Conservation (phyloP, 2,329 filamentous ascomycete genomes). For the Trichoderma harzianum region DNA sequence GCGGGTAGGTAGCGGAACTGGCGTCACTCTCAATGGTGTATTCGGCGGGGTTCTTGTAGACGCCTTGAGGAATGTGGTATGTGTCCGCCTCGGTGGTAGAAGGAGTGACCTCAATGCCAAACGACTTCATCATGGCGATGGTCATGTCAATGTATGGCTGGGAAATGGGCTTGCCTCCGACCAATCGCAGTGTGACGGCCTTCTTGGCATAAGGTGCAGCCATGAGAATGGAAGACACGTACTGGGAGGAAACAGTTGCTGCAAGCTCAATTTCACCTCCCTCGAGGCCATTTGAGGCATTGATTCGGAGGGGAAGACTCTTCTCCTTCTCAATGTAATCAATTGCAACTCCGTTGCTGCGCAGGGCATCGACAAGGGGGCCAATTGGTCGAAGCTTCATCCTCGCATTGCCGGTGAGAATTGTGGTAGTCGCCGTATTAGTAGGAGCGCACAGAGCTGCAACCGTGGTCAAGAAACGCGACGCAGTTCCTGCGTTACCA, state of each 20-base stretch:
- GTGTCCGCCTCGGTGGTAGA: conserved; percentile 80
- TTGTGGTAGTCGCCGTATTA: conserved; percentile 58
- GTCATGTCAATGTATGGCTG: conserved; percentile 99
- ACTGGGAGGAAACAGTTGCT: conserved; percentile 97
- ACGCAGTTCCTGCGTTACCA: conserved; percentile 94
- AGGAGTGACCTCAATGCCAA: conserved; percentile 76
- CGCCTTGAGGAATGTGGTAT: conserved; percentile 85
- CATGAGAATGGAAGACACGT: conserved; percentile 95
- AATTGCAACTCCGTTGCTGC: conserved; percentile 80
- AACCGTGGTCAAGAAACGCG: conserved; percentile 90
- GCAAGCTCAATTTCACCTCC: conserved; percentile 88
- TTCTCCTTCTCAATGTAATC: conserved; percentile 80
- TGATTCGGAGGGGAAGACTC: conserved; percentile 79
- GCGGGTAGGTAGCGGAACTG: conserved; percentile 92
- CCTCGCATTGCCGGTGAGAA: conserved; percentile 88
- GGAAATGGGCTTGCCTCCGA: conserved; percentile 96
- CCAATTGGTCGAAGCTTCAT: conserved; percentile 97
- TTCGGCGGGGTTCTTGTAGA: conserved; percentile 77
- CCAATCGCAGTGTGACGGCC: conserved; percentile 81
- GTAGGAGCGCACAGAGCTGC: conserved; percentile 74
- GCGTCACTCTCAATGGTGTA: conserved; percentile 96
- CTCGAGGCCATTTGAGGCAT: conserved; percentile 76
- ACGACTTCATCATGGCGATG: conserved; percentile 92
- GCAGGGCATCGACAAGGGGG: conserved; percentile 84
- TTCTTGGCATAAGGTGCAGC: conserved; percentile 95